phyloP scores from a whole-genome alignment of 2,329 filamentous ascomycete genomes.

The Penicillium sp. region DNA sequence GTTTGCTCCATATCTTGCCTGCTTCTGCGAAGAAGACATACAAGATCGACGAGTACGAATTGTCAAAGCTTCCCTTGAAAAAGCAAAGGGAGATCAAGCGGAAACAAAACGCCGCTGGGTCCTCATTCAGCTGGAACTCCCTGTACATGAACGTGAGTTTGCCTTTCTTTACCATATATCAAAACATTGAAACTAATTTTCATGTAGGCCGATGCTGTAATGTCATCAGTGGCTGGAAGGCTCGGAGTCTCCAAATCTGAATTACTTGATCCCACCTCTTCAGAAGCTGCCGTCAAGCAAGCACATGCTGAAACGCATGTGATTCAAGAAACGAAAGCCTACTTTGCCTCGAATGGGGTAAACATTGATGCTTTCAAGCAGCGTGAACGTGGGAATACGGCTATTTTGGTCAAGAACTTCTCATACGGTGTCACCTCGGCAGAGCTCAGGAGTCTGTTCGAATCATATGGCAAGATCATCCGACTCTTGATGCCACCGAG shows the following conservation, averaged over 20 bases:
- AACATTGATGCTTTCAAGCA: constrained; percentile 90
- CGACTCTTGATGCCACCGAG: constrained; percentile 87
- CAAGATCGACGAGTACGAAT: constrained; percentile 79
- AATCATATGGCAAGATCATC: constrained; percentile 77
- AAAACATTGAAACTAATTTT: constrained; percentile 19
- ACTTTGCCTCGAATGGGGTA: constrained; percentile 82
- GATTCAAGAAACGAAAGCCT: constrained; percentile 93
- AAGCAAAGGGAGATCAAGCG: constrained; percentile 89
- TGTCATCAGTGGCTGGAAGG: constrained; percentile 80
- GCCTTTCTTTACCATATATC: background rate
- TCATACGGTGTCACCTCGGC: constrained; percentile 76
- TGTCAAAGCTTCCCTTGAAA: constrained; percentile 90
- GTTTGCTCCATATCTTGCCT: constrained; percentile 85
- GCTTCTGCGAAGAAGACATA: constrained; percentile 77
- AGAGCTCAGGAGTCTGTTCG: constrained; percentile 76
- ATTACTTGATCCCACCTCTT: constrained; percentile 89
- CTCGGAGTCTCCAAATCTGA: constrained; percentile 89
- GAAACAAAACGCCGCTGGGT: constrained; percentile 73
- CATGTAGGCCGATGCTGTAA: constrained; percentile 71
- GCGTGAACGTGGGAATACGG: constrained; percentile 76
- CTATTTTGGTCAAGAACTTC: constrained; percentile 93
- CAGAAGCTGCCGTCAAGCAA: constrained; percentile 93
- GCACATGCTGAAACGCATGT: constrained; percentile 93
- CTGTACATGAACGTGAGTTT: constrained; percentile 87
- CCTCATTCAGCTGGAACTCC: constrained; percentile 96